phyloP scores from a whole-genome alignment of 768 basidiomycete genomes.

The Russula compacta region DNA sequence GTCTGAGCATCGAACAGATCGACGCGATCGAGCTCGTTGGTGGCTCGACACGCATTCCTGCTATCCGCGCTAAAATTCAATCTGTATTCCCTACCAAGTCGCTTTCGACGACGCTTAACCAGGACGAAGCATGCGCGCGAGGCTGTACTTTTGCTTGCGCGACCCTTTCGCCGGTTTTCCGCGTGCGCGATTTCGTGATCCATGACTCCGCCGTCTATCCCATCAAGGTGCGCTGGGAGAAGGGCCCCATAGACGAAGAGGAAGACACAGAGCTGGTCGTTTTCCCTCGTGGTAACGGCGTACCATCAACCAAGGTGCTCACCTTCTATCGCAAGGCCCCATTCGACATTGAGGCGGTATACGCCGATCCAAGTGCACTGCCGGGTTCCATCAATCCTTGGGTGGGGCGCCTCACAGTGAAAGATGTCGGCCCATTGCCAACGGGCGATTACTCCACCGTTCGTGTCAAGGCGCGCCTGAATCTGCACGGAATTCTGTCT shows the following conservation, averaged over 20 bases:
- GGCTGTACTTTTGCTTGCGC: conserved; percentile 97
- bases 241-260: conserved; percentile 61
- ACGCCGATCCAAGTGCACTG: conserved; percentile 61
- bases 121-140: conserved; percentile 94
- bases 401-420: conserved; percentile 74
- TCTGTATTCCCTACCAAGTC: conserved; percentile 71
- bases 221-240: conserved; percentile 85
- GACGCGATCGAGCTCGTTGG: conserved; percentile 90
- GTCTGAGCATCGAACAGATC: conserved; percentile 74
- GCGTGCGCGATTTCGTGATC: conserved; percentile 89
- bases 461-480: conserved; percentile 86
- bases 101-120: conserved; percentile 92
- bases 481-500: conserved; percentile 76
- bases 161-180: conserved; percentile 95
- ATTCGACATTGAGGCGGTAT: conserved; percentile 83
- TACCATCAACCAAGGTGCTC: conserved; percentile 93
- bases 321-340: conserved; percentile 86
- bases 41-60: conserved; percentile 86
- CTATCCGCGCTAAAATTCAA: conserved; percentile 83
- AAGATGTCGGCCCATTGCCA: conserved; percentile 61
- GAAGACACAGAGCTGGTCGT: conserved; percentile 90
- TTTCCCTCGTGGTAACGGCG: conserved; percentile 74
- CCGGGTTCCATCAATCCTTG: conserved; percentile 80
- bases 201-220: conserved; percentile 83
- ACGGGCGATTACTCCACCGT: conserved; percentile 72